phyloP scores from a whole-genome alignment of 2,329 filamentous ascomycete genomes.

The Alternaria metachromatica region DNA sequence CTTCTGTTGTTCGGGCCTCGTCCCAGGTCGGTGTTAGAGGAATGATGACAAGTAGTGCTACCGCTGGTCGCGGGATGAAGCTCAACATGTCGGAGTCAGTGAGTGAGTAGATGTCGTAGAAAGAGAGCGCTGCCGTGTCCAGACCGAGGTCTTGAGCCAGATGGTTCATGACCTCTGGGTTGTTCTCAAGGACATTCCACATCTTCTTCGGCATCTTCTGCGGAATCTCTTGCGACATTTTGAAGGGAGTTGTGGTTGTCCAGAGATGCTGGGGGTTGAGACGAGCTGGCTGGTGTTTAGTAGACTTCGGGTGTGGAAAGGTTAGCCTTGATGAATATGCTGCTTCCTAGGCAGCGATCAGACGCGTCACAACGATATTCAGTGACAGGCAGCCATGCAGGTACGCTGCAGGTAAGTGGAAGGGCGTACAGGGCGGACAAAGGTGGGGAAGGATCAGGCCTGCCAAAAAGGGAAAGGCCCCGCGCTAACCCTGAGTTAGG shows the following conservation, averaged over 20 bases:
- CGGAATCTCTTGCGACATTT: background rate
- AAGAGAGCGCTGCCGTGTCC: slow-evolving; percentile 51
- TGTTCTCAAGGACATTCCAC: slow-evolving; percentile 56
- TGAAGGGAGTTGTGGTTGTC: background rate
- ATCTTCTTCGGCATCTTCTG: slow-evolving; percentile 35
- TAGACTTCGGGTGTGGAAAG: background rate
- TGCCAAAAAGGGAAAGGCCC: slow-evolving; percentile 5
- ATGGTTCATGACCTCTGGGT: slow-evolving; percentile 60
- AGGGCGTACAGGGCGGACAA: background rate
- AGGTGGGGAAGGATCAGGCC: background rate
- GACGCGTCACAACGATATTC: background rate
- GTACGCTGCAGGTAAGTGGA: background rate
- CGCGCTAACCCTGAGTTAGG: slow-evolving; percentile 16
- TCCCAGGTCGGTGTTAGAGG: slow-evolving; percentile 51
- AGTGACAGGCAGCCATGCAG: slow-evolving; percentile 2
- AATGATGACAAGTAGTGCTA: slow-evolving; percentile 62
- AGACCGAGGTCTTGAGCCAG: slow-evolving; percentile 60
- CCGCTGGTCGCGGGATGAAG: slow-evolving; percentile 60
- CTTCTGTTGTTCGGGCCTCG: slow-evolving; percentile 51
- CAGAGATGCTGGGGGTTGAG: background rate
- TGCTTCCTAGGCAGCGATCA: slow-evolving; percentile 9
- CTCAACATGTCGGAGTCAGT: slow-evolving; percentile 58
- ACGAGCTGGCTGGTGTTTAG: background rate
- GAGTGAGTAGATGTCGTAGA: slow-evolving; percentile 62
- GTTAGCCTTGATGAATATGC: background rate